Evolutionary conservation across 306 rosid species (phyloP).

Genomic region (Lathyrus oleraceus): DNA sequence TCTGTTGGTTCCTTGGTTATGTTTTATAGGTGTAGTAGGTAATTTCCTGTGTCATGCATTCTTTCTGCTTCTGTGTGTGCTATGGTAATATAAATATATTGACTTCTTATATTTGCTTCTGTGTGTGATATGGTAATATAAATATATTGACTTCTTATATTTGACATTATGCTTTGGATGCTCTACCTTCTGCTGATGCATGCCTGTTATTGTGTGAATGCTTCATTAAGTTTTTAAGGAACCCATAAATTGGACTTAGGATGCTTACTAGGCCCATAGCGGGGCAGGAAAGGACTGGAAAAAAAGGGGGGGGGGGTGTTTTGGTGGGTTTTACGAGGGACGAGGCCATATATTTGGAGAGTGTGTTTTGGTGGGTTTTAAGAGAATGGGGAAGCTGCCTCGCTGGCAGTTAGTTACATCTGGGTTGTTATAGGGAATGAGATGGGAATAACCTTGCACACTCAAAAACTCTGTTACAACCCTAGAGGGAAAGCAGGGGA

Average conservation of each 20-base stretch:
- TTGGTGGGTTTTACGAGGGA: not conserved
- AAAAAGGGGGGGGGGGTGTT: not conserved
- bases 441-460: not conserved
- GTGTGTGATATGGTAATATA: slow-evolving; percentile 16
- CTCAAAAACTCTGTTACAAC: not conserved
- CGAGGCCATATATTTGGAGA: not conserved
- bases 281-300: not conserved
- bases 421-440: not conserved
- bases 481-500: not conserved
- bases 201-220: slow-evolving; percentile 18
- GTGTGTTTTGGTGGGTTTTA: not conserved
- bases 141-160: slow-evolving; percentile 18
- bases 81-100: slow-evolving; percentile 12
- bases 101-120: slow-evolving; percentile 23
- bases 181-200: slow-evolving; percentile 20
- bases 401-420: not conserved
- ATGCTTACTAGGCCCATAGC: not conserved
- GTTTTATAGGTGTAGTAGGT: slow-evolving; percentile 93
- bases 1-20: slow-evolving; percentile 59
- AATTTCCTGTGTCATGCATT: slow-evolving; percentile 33
- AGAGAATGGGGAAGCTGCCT: not conserved
- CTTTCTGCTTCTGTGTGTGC: slow-evolving; percentile 29
- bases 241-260: slow-evolving; percentile 8
- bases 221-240: slow-evolving; percentile 17
- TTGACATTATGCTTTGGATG: slow-evolving; percentile 17